Evolutionary conservation across 768 basidiomycete genomes (phyloP), one percentile per base, ranked within the genome.

Genomic region (Suillus placidus): DNA sequence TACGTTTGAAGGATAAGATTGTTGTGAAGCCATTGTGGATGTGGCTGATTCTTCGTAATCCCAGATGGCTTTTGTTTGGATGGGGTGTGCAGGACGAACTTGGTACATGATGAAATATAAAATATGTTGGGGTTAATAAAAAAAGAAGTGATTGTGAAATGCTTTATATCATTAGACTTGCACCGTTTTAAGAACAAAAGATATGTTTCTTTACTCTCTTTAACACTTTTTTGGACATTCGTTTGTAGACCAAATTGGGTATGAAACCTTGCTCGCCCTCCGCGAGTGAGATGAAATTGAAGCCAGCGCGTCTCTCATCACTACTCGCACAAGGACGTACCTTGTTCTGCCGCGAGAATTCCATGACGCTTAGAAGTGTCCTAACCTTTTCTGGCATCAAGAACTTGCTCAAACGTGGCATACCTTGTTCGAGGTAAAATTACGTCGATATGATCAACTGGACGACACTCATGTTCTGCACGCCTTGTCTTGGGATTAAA

Each of bases 61-160:
- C 76, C 76, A 77, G 68, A 77, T 67, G 65, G 77, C 76, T 77
- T 77, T 77, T 64, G 75, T 76, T 68, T 77, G 76, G 38, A 71
- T 78, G 40, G 77, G 76, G 70, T 77, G 76, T 32, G 77, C 75
- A 42, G 76, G 75, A 51, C 74, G 76, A 67, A 77, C 71, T 63
- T 77, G 76, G 70, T 78, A 76, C 76, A 77, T 77, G 13, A 2
- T 49, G 37, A 37, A 37, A 37, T 26, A 26, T 26, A 26, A 26
- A 1, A 37, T 37, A 3, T 37, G 37, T 37, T 37, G 10, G 37
- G 45, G 20, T 6, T 6, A 42, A 42, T 42, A 60, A 58, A 70
- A 54, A 60, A 70, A 51, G 51, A 54, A 9, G 66, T 32, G 35
- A 20, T 38, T 35, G 62, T 14, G 35, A 65, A 37, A 67, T 57